phyloP scores from a whole-genome alignment of 2,329 filamentous ascomycete genomes.

The Juglanconis oblonga region DNA sequence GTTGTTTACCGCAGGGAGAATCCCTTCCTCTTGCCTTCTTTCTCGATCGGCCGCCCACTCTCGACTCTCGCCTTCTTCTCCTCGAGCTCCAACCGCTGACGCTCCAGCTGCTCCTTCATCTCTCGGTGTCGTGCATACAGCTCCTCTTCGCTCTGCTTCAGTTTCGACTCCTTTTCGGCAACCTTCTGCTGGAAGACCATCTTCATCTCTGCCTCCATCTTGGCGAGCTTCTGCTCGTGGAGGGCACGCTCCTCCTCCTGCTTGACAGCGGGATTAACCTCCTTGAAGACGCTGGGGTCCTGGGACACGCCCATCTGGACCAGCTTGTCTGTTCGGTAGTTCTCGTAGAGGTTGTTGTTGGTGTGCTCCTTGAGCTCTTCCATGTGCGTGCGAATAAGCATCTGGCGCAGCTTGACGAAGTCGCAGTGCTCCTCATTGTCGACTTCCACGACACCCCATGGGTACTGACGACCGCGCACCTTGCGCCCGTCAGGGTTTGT shows the following conservation, averaged over 20 bases:
- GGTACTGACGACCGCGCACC: slow-evolving; percentile 92
- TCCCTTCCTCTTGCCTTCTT: slow-evolving; percentile 98
- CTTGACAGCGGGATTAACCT: slow-evolving; percentile 99
- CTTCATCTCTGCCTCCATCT: slow-evolving; percentile 99
- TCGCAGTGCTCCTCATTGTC: slow-evolving; percentile 99
- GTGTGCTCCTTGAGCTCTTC: slow-evolving; percentile 99
- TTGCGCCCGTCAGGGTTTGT: slow-evolving; percentile 88
- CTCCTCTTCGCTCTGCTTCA: slow-evolving; percentile 99
- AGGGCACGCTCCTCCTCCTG: slow-evolving; percentile 97
- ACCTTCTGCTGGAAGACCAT: slow-evolving; percentile 99
- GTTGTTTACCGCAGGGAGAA: slow-evolving; percentile 88
- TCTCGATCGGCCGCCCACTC: slow-evolving; percentile 91
- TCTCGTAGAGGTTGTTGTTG: slow-evolving; percentile 98
- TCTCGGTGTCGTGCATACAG: slow-evolving; percentile 96
- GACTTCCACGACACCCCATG: slow-evolving; percentile 98
- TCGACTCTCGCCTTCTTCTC: slow-evolving; percentile 98
- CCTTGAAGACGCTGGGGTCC: slow-evolving; percentile 99
- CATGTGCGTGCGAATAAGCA: slow-evolving; percentile 99
- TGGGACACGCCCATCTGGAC: slow-evolving; percentile 97
- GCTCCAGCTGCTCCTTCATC: slow-evolving; percentile 99
- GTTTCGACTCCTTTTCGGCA: slow-evolving; percentile 97
- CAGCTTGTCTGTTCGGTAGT: slow-evolving; percentile 99
- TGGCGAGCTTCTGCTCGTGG: slow-evolving; percentile 99
- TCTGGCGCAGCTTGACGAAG: slow-evolving; percentile 99
- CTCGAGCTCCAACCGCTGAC: slow-evolving; percentile 90